Base-by-base conservation (phyloP, 2,329 filamentous ascomycete species). In the Colletotrichum aenigma region DNA sequence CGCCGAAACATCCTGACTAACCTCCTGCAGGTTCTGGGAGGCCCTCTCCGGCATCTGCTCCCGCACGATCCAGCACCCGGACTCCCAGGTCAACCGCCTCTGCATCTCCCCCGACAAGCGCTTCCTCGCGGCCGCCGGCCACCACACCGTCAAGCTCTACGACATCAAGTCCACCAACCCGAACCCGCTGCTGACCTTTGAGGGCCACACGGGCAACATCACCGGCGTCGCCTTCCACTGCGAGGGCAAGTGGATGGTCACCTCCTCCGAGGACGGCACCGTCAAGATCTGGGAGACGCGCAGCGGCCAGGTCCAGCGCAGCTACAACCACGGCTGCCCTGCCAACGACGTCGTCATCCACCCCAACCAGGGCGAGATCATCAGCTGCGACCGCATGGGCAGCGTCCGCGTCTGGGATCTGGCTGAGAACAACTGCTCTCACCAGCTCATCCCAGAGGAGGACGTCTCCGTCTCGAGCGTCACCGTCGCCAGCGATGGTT, bases 211-310 rank as follows among this genome's bases (percentile, higher is more conserved):
- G 15, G 95, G 93, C 79, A 99, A 99, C 82, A 94, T 99, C 83
- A 99, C 97, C 0, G 97, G 97, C 58, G 95, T 99, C 62, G 96
- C 96, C 13, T 99, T 99, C 84, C 97, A 99, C 85, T 98, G 96
- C 84, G 97, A 99, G 85, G 96, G 96, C 13, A 99, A 99, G 87
- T 99, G 97, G 97, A 98, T 99, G 95, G 97, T 98, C 21, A 99
- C 97, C 12, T 97, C 94, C 84, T 98, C 95, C 62, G 97, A 99
- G 85, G 97, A 99, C 82, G 95, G 96, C 80, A 98, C 95, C 1
- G 96, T 98, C 82, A 98, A 98, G 89, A 98, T 98, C 78, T 98
- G 96, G 96, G 96, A 98, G 84, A 98, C 96, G 7, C 89, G 96
- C 62, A 94, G 91, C 15, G 96, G 95, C 61, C 93, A 91, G 74